phyloP scores from a whole-genome alignment of 2,329 filamentous ascomycete genomes.

The Epichloe sp. region DNA sequence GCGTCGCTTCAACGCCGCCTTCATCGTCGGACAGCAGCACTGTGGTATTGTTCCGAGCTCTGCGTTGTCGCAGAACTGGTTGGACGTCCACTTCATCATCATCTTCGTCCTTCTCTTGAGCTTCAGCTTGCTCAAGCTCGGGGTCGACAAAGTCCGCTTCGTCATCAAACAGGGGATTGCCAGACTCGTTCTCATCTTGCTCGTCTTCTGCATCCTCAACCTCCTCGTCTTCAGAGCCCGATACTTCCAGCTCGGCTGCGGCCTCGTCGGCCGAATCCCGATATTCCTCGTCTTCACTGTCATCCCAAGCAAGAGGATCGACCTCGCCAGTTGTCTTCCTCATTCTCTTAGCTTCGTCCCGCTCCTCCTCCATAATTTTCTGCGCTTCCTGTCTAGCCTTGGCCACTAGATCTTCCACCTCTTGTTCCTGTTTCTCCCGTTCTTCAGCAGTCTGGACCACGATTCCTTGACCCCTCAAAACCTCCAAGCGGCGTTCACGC shows the following conservation, averaged over 20 bases:
- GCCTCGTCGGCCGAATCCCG: conserved; percentile 24
- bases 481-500: conserved; percentile 62
- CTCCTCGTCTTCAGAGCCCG: conserved; percentile 30
- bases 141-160: conserved; percentile 23
- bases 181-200: conserved; percentile 12
- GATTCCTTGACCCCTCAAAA: conserved; percentile 67
- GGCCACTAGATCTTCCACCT: conserved; percentile 79
- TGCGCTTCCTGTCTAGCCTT: conserved; percentile 66
- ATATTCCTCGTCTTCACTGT: conserved; percentile 42
- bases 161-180: conserved; percentile 24
- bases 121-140: conserved; percentile 12
- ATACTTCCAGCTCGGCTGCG: conserved; percentile 28
- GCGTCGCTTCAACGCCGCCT: conserved; percentile 32
- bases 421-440: conserved; percentile 64
- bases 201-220: conserved; percentile 23
- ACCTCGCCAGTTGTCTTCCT: conserved; percentile 32
- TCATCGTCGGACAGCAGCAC: conserved; percentile 52
- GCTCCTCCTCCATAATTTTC: conserved; percentile 66
- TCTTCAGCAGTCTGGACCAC: conserved; percentile 77
- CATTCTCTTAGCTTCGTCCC: conserved; percentile 56
- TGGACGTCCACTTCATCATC: conserved; percentile 23
- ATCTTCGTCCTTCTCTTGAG: conserved; percentile 23
- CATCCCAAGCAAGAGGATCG: conserved; percentile 42
- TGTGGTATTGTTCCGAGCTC: conserved; percentile 35
- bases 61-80: conserved; percentile 29